Conservation (phyloP, 108 stramenopile genomes). For the Nitzschia palea region DNA sequence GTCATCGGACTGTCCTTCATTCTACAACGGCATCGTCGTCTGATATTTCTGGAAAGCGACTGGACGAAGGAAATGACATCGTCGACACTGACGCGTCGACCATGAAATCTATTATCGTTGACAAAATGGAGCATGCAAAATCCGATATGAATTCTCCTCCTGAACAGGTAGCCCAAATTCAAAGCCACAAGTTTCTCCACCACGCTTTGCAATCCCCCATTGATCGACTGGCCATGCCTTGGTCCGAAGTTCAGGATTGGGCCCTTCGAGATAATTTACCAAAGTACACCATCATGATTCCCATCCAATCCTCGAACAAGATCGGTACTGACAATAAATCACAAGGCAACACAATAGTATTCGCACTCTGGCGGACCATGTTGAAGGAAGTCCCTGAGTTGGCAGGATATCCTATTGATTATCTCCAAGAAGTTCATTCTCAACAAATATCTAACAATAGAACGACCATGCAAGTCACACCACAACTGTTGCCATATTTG, state of each 20-base stretch:
- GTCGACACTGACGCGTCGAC: not conserved
- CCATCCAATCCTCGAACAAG: conserved; percentile 6
- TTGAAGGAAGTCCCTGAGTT: conserved; percentile 68
- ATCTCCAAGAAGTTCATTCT: conserved; percentile 38
- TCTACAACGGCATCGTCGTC: not conserved
- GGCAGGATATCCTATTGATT: conserved; percentile 66
- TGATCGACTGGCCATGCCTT: conserved; percentile 35
- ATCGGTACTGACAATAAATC: not conserved
- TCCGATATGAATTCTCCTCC: no score
- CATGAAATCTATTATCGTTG: no score
- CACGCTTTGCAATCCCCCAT: not conserved
- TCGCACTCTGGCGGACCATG: conserved; percentile 73
- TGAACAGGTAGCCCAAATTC: no score
- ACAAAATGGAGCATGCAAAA: no score
- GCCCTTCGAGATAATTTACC: conserved; percentile 59
- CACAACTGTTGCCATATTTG: conserved; percentile 60
- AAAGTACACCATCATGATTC: conserved; percentile 55
- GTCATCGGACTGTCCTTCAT: no score
- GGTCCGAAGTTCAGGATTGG: conserved; percentile 66
- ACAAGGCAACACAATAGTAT: conserved; percentile 12
- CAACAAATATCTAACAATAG: conserved; percentile 12
- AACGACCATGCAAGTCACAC: conserved; percentile 14
- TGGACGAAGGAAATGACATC: not conserved
- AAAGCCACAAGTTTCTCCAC: not conserved
- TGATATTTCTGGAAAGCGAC: not conserved